phyloP scores from a whole-genome alignment of 495 filamentous ascomycete species.

The Penicillium antarcticum region DNA sequence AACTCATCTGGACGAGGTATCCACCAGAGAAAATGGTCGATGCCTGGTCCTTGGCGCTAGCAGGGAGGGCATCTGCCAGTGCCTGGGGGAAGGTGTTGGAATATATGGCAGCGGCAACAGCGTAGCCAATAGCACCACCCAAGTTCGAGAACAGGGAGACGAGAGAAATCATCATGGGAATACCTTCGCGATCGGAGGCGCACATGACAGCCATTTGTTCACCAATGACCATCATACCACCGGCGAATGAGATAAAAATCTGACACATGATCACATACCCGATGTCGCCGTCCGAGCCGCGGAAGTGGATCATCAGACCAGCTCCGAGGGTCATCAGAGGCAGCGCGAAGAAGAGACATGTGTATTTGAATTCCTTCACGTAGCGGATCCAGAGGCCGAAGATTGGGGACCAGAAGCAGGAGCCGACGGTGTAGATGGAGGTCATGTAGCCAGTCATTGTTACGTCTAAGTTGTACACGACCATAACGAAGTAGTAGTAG shows the following conservation, averaged over 20 bases:
- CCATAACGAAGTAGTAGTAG: conserved; percentile 66
- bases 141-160: conserved; percentile 58
- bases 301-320: conserved; percentile 67
- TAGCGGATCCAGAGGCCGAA: conserved; percentile 54
- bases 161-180: conserved; percentile 64
- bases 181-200: conserved; percentile 50
- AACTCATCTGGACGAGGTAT: conserved; percentile 47
- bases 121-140: conserved; percentile 63
- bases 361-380: conserved; percentile 54
- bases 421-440: conserved; percentile 68
- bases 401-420: conserved; percentile 58
- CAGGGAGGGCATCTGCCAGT: conserved; percentile 38
- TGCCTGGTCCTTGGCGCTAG: conserved; percentile 35
- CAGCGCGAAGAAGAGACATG: conserved; percentile 58
- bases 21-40: conserved; percentile 39
- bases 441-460: conserved; percentile 59
- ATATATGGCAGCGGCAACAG: conserved; percentile 63
- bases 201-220: conserved; percentile 68
- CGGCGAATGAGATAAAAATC: conserved; percentile 67
- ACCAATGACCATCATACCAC: conserved; percentile 37
- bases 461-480: conserved; percentile 61
- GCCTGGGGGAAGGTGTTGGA: conserved; percentile 53
- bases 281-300: conserved; percentile 53
- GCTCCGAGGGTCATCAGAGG: conserved; percentile 62
- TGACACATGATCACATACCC: conserved; percentile 75